Percentiles rank a stretch among this genome's conserved stretches.
These are phyloP conservation scores for Cerioporus squamosus DNA, from an alignment of 1,284 basidiomycete genomes.

Conservation along the genomic window DNA sequence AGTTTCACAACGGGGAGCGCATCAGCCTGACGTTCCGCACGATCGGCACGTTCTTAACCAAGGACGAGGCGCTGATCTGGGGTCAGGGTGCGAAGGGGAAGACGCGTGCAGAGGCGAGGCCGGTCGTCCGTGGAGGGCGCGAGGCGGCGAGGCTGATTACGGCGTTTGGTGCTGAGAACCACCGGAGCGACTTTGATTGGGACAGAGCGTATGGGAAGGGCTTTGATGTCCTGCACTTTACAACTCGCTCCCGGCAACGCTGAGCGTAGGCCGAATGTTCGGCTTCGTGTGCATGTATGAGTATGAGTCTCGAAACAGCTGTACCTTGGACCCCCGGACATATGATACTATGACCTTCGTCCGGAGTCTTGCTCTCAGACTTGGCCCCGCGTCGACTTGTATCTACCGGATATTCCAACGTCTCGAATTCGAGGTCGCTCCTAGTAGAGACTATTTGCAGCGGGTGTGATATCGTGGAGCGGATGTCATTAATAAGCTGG, in stretches of 20 bases:
- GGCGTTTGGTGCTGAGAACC: conserved; percentile 76
- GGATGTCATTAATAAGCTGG: too few relatives aligned
- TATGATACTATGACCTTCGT: too few relatives aligned
- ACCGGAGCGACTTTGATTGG: conserved; percentile 70
- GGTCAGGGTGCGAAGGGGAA: conserved; percentile 73
- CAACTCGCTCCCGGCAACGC: not conserved
- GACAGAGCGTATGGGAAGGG: conserved; percentile 62
- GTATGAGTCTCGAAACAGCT: too few relatives aligned
- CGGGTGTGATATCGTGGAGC: too few relatives aligned
- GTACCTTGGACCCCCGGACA: too few relatives aligned
- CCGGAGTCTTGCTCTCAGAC: too few relatives aligned
- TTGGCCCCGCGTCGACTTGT: too few relatives aligned
- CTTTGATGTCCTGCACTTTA: conserved; percentile 70
- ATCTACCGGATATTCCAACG: too few relatives aligned
- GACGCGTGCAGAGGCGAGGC: conserved; percentile 50
- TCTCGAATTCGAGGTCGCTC: too few relatives aligned
- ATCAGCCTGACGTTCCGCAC: conserved; percentile 79
- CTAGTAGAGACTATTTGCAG: too few relatives aligned
- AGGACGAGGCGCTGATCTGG: conserved; percentile 54
- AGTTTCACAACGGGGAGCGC: conserved; percentile 56
- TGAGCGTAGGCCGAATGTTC: too few relatives aligned
- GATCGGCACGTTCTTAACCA: conserved; percentile 73
- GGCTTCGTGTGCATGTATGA: too few relatives aligned
- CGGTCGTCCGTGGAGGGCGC: conserved; percentile 53
- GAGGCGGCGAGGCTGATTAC: conserved; percentile 55